A percentile compares a stretch with the other conserved stretches of the same genome.
Evolutionary conservation across 2,329 filamentous ascomycete genomes (phyloP).

Genomic region (Pyrenophora graminea): DNA sequence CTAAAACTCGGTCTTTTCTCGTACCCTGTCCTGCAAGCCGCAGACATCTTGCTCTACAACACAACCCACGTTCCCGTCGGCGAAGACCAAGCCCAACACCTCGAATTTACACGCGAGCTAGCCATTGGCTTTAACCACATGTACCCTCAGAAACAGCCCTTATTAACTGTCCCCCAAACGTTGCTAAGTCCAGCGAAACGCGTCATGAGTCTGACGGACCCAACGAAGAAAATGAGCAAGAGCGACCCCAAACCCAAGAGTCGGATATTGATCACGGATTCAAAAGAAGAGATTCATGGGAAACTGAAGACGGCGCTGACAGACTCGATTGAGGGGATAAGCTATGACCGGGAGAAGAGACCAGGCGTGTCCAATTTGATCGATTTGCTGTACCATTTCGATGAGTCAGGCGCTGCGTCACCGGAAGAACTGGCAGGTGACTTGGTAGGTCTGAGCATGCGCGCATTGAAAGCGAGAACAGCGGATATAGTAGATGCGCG

Average conservation of each 20-base stretch:
- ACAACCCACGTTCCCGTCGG: conserved; percentile 95
- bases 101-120: conserved; percentile 88
- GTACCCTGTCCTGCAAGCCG: conserved; percentile 93
- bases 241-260: conserved; percentile 73
- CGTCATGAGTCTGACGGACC: conserved; percentile 85
- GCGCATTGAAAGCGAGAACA: conserved; percentile 67
- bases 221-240: conserved; percentile 91
- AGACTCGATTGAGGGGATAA: conserved; percentile 69
- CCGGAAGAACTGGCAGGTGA: conserved; percentile 54
- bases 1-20: conserved; percentile 91
- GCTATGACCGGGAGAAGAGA: conserved; percentile 70
- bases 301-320: conserved; percentile 79
- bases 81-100: conserved; percentile 91
- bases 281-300: conserved; percentile 62
- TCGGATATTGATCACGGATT: conserved; percentile 81
- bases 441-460: conserved; percentile 54
- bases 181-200: conserved; percentile 67
- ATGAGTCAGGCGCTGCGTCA: conserved; percentile 47
- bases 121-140: conserved; percentile 86
- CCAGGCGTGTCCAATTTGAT: conserved; percentile 90
- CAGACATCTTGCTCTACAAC: conserved; percentile 83
- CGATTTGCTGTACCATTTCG: conserved; percentile 75
- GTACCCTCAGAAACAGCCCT: conserved; percentile 54
- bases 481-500: conserved; percentile 60
- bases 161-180: conserved; percentile 33